These are phyloP conservation scores for Boletus tylopilopsis DNA, from an alignment of 768 basidiomycete species.

Conservation along the genomic window DNA sequence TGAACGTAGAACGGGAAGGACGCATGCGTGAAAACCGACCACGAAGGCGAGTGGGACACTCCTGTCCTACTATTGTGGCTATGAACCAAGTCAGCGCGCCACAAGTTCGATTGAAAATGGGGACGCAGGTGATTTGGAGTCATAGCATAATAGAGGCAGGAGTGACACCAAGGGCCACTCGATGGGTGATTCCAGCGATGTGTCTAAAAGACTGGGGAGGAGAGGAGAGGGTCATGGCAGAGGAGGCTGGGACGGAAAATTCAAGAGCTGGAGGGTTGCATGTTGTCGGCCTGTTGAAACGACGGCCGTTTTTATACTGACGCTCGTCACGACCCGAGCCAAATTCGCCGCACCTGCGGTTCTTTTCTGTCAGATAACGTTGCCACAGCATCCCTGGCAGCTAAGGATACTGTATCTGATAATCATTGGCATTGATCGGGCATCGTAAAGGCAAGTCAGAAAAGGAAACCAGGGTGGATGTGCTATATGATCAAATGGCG, in stretches of 20 bases:
- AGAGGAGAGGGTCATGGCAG: background rate
- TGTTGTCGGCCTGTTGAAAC: background rate
- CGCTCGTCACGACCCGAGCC: background rate
- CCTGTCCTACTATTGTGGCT: constrained; percentile 49
- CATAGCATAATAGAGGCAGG: constrained; percentile 31
- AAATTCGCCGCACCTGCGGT: too few species aligned
- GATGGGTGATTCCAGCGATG: constrained; percentile 9
- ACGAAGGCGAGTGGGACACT: constrained; percentile 33
- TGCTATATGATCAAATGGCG: constrained; percentile 8
- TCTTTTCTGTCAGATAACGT: constrained; percentile 21
- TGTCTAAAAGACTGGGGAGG: background rate
- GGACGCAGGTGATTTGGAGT: constrained; percentile 33
- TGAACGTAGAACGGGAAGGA: background rate
- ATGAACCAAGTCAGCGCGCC: constrained; percentile 48
- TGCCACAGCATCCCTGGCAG: constrained; percentile 7
- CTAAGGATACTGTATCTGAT: constrained; percentile 14
- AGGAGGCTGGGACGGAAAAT: background rate
- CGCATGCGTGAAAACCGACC: constrained; percentile 6
- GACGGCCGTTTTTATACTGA: constrained; percentile 19
- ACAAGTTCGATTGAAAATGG: constrained; percentile 34
- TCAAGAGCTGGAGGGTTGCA: constrained; percentile 2
- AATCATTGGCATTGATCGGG: constrained; percentile 22
- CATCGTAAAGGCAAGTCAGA: constrained; percentile 19
- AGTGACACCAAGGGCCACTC: constrained; percentile 31
- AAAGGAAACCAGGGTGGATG: constrained; percentile 19